Base-by-base conservation (phyloP, 2,329 filamentous ascomycete species). In the Cadophora gregata region DNA sequence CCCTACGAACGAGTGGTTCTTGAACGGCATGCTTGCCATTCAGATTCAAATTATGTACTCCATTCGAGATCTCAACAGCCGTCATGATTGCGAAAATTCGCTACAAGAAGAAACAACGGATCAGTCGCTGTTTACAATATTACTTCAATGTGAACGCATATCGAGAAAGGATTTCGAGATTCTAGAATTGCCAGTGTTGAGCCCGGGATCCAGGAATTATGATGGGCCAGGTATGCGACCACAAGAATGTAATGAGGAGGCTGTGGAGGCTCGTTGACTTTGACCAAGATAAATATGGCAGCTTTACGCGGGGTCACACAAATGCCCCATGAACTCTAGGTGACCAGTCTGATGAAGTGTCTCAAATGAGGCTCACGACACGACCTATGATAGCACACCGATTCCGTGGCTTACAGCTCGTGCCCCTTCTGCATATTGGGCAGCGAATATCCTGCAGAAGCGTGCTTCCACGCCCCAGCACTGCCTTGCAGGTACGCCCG, bases 401-500 rank as follows among this genome's bases (percentile, higher is more conserved):
- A 51, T 51, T 25, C 10, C 10, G 48, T 51, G 48, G 48, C 48
- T 51, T 51, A 51, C 48, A 51, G 48, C 48, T 51, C 48, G 48
- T 51, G 48, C 48, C 48, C 29, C 24, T 2, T 27, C 24, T 51
- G 48, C 48, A 51, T 51, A 51, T 51, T 51, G 48, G 24, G 48
- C 48, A 51, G 48, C 48, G 48, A 51, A 27, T 51, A 51, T 51
- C 14, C 48, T 19, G 24, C 48, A 51, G 24, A 29, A 8, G 24
- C 48, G 10, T 24, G 29, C 24, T 24, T 51, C 48, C 48, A 12
- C 24, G 48, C 24, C 48, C 48, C 24, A 51, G 48, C 48, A 51
- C 48, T 51, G 48, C 48, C 48, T 51, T 51, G 48, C 48, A 51
- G 48, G 14, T 51, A 51, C 48, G 48, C 48, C 48, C 48, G 48